Evolutionary conservation across 495 filamentous ascomycete genomes (phyloP).

Genomic region (Achaetomiella virescens): DNA sequence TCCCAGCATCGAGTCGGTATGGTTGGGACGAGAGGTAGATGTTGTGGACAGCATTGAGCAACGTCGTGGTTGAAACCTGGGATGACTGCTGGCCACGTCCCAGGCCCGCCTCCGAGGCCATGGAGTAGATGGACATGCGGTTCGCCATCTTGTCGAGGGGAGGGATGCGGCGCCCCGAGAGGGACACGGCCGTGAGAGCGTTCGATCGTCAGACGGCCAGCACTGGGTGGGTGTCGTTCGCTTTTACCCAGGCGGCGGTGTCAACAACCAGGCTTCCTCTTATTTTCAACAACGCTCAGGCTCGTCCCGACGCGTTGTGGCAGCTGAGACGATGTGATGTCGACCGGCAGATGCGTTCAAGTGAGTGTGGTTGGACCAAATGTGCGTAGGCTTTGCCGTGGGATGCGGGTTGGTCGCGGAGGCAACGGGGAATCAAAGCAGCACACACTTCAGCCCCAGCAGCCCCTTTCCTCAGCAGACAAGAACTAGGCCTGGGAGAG

Average conservation of each 20-base stretch:
- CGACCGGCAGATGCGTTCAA: not conserved
- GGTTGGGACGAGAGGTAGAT: conserved; percentile 76
- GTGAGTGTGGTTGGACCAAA: conserved; percentile 12
- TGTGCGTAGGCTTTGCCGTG: not conserved
- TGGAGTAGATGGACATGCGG: conserved; percentile 84
- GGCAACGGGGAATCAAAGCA: conserved; percentile 11
- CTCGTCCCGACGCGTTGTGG: not conserved
- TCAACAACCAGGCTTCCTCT: not conserved
- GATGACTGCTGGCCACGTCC: conserved; percentile 58
- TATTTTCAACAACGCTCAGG: not conserved
- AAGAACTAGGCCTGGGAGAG: not conserved
- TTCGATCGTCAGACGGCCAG: conserved; percentile 3
- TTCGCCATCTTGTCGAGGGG: conserved; percentile 55
- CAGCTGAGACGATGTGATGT: not conserved
- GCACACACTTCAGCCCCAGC: conserved; percentile 1
- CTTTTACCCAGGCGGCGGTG: not conserved
- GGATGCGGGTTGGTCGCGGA: conserved; percentile 11
- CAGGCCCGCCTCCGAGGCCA: conserved; percentile 53
- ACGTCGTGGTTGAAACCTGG: conserved; percentile 85
- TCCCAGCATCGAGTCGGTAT: conserved; percentile 81
- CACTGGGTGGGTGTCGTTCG: not conserved
- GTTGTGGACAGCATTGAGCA: conserved; percentile 87
- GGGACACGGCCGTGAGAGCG: conserved; percentile 27
- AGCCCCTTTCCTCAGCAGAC: conserved; percentile 7
- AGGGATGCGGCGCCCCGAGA: conserved; percentile 18